Conservation (phyloP, 2,329 filamentous ascomycete genomes). For the Microcera coccophila region DNA sequence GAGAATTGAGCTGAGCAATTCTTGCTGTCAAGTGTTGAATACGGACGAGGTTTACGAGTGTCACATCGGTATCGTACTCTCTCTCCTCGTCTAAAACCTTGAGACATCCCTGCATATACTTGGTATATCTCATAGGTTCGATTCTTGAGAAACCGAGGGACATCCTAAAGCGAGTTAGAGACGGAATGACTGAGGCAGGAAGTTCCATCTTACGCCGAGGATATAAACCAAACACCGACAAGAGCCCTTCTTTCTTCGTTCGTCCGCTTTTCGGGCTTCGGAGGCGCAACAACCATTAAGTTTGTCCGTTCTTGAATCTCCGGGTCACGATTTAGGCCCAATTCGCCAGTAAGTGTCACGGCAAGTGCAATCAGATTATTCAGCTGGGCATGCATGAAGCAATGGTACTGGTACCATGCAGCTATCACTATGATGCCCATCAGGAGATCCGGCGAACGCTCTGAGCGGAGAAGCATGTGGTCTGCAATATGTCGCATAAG, state of each 20-base stretch:
- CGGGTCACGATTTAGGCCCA: constrained; percentile 43
- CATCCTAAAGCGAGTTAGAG: constrained; percentile 31
- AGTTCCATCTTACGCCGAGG: constrained; percentile 46
- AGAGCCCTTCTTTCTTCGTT: constrained; percentile 52
- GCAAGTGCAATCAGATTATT: constrained; percentile 49
- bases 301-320: constrained; percentile 40
- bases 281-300: constrained; percentile 40
- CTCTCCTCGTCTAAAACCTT: constrained; percentile 39
- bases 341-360: constrained; percentile 43
- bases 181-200: background rate
- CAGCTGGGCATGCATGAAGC: constrained; percentile 50
- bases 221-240: constrained; percentile 52
- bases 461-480: constrained; percentile 46
- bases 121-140: constrained; percentile 48
- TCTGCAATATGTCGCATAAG: constrained; percentile 46
- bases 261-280: constrained; percentile 37
- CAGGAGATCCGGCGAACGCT: constrained; percentile 48
- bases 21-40: constrained; percentile 50
- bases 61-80: constrained; percentile 46
- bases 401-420: constrained; percentile 53
- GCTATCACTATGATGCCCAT: constrained; percentile 47
- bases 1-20: constrained; percentile 41
- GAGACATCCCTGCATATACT: constrained; percentile 51
- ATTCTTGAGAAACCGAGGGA: constrained; percentile 42
- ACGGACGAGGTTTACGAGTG: constrained; percentile 45